Conservation (phyloP, 768 basidiomycete genomes). For the Dentipellis fragilis region DNA sequence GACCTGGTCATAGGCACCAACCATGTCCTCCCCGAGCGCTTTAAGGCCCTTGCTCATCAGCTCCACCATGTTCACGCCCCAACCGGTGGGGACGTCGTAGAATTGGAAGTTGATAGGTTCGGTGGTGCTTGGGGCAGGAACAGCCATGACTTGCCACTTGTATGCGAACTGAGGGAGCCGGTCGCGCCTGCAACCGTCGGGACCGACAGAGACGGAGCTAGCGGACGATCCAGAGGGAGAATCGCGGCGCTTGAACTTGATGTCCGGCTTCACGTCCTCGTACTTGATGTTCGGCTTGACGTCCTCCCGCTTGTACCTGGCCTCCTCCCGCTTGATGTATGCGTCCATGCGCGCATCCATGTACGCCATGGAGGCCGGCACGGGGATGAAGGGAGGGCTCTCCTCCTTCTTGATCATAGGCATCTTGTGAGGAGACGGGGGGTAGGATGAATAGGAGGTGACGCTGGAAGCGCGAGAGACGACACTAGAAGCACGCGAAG, state of each 20-base stretch:
- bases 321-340: too few relatives aligned
- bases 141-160: background rate
- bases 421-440: background rate
- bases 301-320: too few relatives aligned
- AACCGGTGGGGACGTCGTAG: background rate
- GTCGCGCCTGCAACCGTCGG: background rate
- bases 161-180: background rate
- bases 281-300: too few relatives aligned
- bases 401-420: too few relatives aligned
- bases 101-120: background rate
- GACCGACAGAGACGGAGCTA: too few relatives aligned
- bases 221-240: too few relatives aligned
- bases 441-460: background rate
- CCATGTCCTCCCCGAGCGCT: background rate
- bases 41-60: background rate
- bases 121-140: background rate
- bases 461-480: background rate
- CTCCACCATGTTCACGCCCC: background rate
- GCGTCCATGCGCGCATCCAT: too few relatives aligned
- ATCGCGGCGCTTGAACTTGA: too few relatives aligned
- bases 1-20: background rate
- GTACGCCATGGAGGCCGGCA: too few relatives aligned
- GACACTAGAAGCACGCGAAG: background rate
- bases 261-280: too few relatives aligned
- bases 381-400: too few relatives aligned